Evolutionary conservation across 176 grass and related monocot genomes (phyloP).

Genomic region (Avena insularis): DNA sequence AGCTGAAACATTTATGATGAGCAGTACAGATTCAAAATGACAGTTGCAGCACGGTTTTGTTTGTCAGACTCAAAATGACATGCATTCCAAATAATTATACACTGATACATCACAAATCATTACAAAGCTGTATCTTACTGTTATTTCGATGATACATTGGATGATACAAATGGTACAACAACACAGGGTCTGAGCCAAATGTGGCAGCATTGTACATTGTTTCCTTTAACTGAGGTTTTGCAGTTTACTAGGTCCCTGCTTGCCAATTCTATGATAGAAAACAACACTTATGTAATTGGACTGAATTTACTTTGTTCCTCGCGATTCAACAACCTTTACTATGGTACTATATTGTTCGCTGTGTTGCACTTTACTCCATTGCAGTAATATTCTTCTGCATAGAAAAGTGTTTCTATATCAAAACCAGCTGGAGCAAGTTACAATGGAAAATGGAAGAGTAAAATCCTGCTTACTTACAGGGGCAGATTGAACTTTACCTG

Average conservation of each 20-base stretch:
- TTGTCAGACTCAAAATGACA: too few relatives aligned
- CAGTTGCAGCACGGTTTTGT: background rate
- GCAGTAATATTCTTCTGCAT: conserved; percentile 28
- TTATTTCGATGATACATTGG: conserved; percentile 41
- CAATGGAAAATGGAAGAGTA: conserved; percentile 46
- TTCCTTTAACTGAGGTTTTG: background rate
- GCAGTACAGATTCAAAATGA: background rate
- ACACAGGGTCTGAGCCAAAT: conserved; percentile 23
- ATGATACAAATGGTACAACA: conserved; percentile 47
- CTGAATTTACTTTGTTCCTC: conserved; percentile 48
- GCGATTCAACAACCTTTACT: conserved; percentile 52
- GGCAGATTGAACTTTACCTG: conserved; percentile 53
- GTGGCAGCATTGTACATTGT: conserved; percentile 30
- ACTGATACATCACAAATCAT: background rate
- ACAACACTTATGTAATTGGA: conserved; percentile 20
- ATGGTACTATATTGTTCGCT: conserved; percentile 42
- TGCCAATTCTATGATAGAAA: background rate
- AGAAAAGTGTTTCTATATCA: background rate
- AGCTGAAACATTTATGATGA: background rate
- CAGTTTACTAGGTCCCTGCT: background rate
- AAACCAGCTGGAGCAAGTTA: conserved; percentile 38
- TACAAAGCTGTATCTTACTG: conserved; percentile 24
- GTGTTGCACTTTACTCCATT: conserved; percentile 39
- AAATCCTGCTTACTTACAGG: conserved; percentile 54
- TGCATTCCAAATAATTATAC: background rate